Evolutionary conservation across 192 early-diverging fungal genomes (phyloP).

Genomic region (Coemansia umbellata): DNA sequence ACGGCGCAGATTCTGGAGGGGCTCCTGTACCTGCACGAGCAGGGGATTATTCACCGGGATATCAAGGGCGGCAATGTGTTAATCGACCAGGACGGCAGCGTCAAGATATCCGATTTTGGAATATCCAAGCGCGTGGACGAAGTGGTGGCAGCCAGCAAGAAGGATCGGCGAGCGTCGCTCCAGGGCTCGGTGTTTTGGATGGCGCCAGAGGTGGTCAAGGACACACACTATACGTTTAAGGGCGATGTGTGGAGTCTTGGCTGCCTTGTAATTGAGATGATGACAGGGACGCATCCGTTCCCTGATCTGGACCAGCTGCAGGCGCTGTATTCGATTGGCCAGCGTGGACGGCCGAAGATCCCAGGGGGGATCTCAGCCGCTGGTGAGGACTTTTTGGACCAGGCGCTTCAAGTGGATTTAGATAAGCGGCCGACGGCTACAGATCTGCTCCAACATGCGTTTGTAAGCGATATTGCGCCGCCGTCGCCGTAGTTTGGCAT

Average conservation of each 20-base stretch:
- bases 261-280: constrained; percentile 97
- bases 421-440: constrained; percentile 51
- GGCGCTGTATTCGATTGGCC: constrained; percentile 69
- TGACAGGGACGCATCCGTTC: constrained; percentile 92
- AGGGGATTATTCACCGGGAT: constrained; percentile 95
- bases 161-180: constrained; percentile 66
- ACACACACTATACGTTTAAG: constrained; percentile 87
- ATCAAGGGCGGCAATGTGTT: constrained; percentile 96
- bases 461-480: constrained; percentile 34
- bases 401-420: constrained; percentile 42
- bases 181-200: constrained; percentile 99
- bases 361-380: constrained; percentile 37
- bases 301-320: constrained; percentile 77
- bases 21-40: constrained; percentile 89
- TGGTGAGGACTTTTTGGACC: constrained; percentile 47
- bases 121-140: constrained; percentile 95
- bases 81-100: constrained; percentile 87
- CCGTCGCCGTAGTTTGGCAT: constrained; percentile 14
- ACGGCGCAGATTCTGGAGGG: constrained; percentile 90
- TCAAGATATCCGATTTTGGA: constrained; percentile 99
- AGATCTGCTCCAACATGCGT: constrained; percentile 41
- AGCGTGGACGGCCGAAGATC: constrained; percentile 39
- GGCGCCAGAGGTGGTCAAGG: constrained; percentile 98
- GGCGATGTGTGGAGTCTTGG: constrained; percentile 94
- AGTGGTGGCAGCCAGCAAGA: constrained; percentile 47